Base-by-base conservation (phyloP, 331 rosid species). In the Spiraea crenata region DNA sequence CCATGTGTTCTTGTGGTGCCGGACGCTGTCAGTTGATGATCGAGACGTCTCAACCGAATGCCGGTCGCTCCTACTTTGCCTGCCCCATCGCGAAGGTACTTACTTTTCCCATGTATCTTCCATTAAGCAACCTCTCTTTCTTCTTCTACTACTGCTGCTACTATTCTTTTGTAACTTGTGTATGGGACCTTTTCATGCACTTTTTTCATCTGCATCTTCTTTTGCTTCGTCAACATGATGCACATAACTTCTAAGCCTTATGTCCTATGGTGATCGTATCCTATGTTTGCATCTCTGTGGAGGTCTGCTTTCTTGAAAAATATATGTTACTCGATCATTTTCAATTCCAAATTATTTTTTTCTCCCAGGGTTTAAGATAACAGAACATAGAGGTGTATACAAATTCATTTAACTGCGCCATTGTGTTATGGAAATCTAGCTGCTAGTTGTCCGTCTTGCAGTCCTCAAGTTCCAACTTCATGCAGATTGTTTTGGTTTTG, bases 1-100 rank as follows among this genome's bases (percentile, higher is more conserved):
- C 90, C 46, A 4, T 1, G 34, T 85, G 87, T 82, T 34, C 64
- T 51, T 85, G 90, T 41, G 55, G 74, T 1, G 90, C 85, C 8
- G 87, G 87, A 12, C 82, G 69, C 13, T 82, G 84, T 73, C 16
- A 44, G 65, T 14, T 59, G 65, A 25, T 52, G 57, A 9, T n/a
- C n/a, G 31, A 52, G 31, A 52, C 57, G 31, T 52, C 57, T 52
- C 31, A 52, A 52, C 31, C 57, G 6, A 17, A 59, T 35, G 65
- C 11, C 8, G 9, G 42, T 59, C 19, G 44, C 8, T 59, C 37
- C 8, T 31, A 59, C 65, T 59, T 52, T 52, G 57, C 17, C 34
- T 52, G 57, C 31, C 65, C 65, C 37, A 59, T 39, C 17, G 4
- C 17, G 13, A 39, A 52, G 57, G 57, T 52, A 52, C 54, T 13